phyloP scores from a whole-genome alignment of 345 rosid genomes.

The Euphorbia peplus region DNA sequence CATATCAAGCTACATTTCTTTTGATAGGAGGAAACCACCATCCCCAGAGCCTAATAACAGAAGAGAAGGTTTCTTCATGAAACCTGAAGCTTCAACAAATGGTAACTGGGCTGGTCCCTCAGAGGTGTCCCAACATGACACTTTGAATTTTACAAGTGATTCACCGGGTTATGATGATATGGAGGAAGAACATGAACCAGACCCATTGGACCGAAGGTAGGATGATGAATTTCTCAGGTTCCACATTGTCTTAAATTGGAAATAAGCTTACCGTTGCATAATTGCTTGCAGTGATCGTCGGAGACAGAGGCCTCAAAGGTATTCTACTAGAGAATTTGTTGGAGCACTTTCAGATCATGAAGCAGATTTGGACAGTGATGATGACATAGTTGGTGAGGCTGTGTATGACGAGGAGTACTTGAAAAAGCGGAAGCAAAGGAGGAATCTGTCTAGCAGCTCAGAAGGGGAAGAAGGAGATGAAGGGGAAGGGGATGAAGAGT shows the following conservation, averaged over 20 bases:
- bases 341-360: slow-evolving; percentile 91
- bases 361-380: slow-evolving; percentile 81
- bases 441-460: slow-evolving; percentile 75
- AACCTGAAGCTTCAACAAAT: slow-evolving; percentile 66
- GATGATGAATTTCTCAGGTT: slow-evolving; percentile 17
- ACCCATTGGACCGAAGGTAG: slow-evolving; percentile 72
- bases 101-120: slow-evolving; percentile 60
- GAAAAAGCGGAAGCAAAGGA: slow-evolving; percentile 74
- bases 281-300: slow-evolving; percentile 56
- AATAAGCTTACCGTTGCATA: slow-evolving; percentile 9
- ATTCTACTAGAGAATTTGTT: slow-evolving; percentile 73
- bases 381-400: slow-evolving; percentile 99
- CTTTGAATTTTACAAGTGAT: slow-evolving; percentile 45
- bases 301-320: slow-evolving; percentile 86
- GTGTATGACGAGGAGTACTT: slow-evolving; percentile 95
- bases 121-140: slow-evolving; percentile 39
- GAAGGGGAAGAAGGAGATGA: slow-evolving; percentile 81
- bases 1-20: not conserved
- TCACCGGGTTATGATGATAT: slow-evolving; percentile 67
- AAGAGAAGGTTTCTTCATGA: slow-evolving; percentile 54
- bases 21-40: slow-evolving; percentile 65
- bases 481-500: slow-evolving; percentile 90
- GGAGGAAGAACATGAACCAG: slow-evolving; percentile 55
- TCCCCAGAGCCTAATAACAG: slow-evolving; percentile 70
- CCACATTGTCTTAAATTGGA: slow-evolving; percentile 7